Evolutionary conservation across 1,284 basidiomycete genomes (phyloP), one percentile per base, ranked within the genome.

Genomic region (Macrocystidia cucumis): DNA sequence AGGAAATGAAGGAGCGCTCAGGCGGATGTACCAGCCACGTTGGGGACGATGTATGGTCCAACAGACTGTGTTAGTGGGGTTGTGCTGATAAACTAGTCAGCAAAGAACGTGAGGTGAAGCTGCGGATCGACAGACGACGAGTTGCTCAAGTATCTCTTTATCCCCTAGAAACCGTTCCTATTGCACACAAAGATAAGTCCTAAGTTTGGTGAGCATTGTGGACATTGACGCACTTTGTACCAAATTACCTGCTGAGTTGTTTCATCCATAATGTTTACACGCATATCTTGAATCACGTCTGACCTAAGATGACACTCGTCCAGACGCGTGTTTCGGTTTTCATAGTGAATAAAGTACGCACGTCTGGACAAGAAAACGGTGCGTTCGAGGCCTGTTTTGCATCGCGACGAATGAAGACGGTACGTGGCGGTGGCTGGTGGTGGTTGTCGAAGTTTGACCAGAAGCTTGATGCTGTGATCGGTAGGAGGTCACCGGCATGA

Each of bases 1-100:
- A 1, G 78, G 77, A 42, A 82, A 83, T 4, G 62, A 50, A 0
- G 83, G 82, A 1, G 80, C 62, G 13, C 78, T 69, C 13, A 88
- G 59, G 32, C 78, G 78, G 42, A 88, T 75, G 53, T 87, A 87
- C 84, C 84, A 88, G 16, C 84, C 84, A 22, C 79, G 72, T 43
- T 75, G 72, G 2, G 84, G 84, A 5, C 76, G 71, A 49, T 86
- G 84, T 17, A 86, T 74, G 13, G 71, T 73, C 84, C 84, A 88
- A 37, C 71, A 67, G 4, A 84, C 55, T 0, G 67, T 69, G 13
- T 69, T 74, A 3, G 72, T 78, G 19, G 72, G 65, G 31, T 79
- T 80, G 42, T 85, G 75, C 80, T 84, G 31, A 17, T 9, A n/a
- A 8, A 24, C 39, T 11, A 19, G 35, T 13, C 20, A 19, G n/a